Base-by-base conservation (phyloP, 2,329 filamentous ascomycete genomes). In the Paraphaeosphaeria minitans region DNA sequence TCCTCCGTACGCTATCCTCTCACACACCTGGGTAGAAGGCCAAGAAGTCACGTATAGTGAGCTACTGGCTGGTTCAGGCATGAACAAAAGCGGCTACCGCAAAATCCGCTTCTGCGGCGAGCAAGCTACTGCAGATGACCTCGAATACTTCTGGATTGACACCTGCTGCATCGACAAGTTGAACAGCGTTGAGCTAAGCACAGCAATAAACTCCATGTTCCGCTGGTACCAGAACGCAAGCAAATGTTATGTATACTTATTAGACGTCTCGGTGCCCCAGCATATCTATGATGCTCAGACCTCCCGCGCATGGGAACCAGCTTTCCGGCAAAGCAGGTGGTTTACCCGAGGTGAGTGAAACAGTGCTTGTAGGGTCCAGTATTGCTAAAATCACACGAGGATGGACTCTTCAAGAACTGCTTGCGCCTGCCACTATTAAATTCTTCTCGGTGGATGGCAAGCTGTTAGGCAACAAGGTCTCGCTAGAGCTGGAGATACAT, bases 61-160 rank as follows among this genome's bases (percentile, higher is more conserved):
- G 21, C 24, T 60, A 27, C 45, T 21, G 22, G 50, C 45, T 21
- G 50, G 46, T 31, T 50, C 16, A 24, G 53, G 49, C 10, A 53
- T 41, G 42, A 48, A 46, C 19, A 56, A 56, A 41, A 9, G 14
- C 16, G 47, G 59, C 35, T 61, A 56, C 27, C 4, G 47, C 0
- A 53, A 61, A 35, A 59, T 63, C 48, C 46, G 58, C 72, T 3
- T 55, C 79, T 5, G 57, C 76, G 0, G 70, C 71, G 49, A 62
- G 60, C 29, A 6, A 56, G 37, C 33, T 43, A 31, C 43, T 37
- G 19, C 22, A 41, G 39, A 45, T 29, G 13, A 12, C 35, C 22
- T 60, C 19, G 10, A 49, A 12, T 57, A 56, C 35, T 56, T 53
- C 45, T 54, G 45, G 53, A 45, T 57, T 2, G 43, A 56, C 37